Conservation (phyloP, 495 filamentous ascomycete species). For the Aspergillus funiculosus region DNA sequence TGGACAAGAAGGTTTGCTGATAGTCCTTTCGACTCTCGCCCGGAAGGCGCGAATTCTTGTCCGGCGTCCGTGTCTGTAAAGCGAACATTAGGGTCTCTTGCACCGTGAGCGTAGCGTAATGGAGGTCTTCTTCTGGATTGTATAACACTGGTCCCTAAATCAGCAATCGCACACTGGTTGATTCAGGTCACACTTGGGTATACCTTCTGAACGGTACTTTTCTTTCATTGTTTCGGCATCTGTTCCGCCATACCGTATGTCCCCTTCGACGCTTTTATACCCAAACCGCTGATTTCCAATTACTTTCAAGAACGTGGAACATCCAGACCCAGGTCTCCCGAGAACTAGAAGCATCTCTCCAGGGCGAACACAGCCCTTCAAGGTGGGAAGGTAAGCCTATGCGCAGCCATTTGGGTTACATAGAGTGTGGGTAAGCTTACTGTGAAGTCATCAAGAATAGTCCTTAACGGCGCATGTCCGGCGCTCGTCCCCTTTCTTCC, state of each 20-base stretch:
- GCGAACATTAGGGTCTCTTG: slow-evolving; percentile 66
- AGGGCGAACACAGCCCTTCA: slow-evolving; percentile 41
- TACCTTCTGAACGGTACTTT: slow-evolving; percentile 56
- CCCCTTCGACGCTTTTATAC: slow-evolving; percentile 56
- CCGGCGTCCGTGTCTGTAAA: slow-evolving; percentile 61
- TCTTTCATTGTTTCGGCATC: slow-evolving; percentile 56
- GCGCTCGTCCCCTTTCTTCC: slow-evolving; percentile 38
- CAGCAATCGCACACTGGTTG: neutral
- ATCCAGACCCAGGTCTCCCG: slow-evolving; percentile 66
- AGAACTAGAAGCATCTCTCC: slow-evolving; percentile 58
- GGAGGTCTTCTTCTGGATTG: slow-evolving; percentile 69
- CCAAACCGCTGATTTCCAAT: slow-evolving; percentile 61
- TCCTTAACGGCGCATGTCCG: slow-evolving; percentile 50
- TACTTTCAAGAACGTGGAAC: slow-evolving; percentile 65
- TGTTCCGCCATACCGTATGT: slow-evolving; percentile 60
- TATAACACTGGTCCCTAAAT: slow-evolving; percentile 42
- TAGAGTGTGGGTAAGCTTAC: slow-evolving; percentile 31
- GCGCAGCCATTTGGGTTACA: slow-evolving; percentile 35
- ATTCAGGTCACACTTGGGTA: neutral
- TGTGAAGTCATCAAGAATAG: slow-evolving; percentile 59
- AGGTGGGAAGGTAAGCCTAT: slow-evolving; percentile 13
- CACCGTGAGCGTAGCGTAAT: slow-evolving; percentile 69
- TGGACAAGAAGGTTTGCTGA: slow-evolving; percentile 58
- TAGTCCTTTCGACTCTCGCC: slow-evolving; percentile 59
- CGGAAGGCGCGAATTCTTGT: slow-evolving; percentile 50